phyloP scores from a whole-genome alignment of 2,329 filamentous ascomycete species.

The Cladophialophora chaetospira region DNA sequence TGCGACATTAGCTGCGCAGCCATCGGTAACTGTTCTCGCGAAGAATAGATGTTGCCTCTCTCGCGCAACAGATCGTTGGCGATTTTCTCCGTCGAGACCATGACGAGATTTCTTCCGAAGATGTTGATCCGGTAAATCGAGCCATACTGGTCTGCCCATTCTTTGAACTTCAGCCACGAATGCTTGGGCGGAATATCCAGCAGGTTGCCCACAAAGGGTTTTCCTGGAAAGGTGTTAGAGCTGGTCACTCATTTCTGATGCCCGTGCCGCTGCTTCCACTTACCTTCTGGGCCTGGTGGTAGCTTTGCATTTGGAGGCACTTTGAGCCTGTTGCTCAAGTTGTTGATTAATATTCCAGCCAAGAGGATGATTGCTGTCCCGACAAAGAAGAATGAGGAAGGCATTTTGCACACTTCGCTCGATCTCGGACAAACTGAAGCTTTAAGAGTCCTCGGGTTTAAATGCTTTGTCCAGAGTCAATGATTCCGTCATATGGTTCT shows the following conservation, averaged over 20 bases:
- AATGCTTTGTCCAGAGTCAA: not conserved
- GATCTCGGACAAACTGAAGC: not conserved
- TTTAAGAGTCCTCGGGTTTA: not conserved
- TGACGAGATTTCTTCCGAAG: conserved; percentile 42
- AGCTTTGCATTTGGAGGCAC: conserved; percentile 10
- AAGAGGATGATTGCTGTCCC: conserved; percentile 1
- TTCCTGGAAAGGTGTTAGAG: conserved; percentile 7
- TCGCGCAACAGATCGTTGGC: conserved; percentile 48
- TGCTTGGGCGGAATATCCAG: conserved; percentile 40
- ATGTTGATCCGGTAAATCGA: conserved; percentile 50
- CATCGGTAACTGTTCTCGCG: conserved; percentile 41
- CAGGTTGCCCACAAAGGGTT: conserved; percentile 40
- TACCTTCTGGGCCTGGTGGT: conserved; percentile 17
- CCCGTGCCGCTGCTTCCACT: not conserved
- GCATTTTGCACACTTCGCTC: not conserved
- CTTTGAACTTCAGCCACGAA: conserved; percentile 47
- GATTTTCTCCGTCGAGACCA: conserved; percentile 44
- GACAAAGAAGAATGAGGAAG: not conserved
- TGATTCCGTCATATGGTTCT: not conserved
- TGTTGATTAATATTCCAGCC: conserved; percentile 10
- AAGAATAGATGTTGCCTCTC: conserved; percentile 44
- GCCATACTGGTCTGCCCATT: conserved; percentile 42
- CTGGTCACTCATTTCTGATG: not conserved
- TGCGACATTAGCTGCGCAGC: conserved; percentile 39
- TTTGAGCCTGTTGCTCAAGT: not conserved